A percentile compares a stretch with the other conserved stretches of the same genome.
phyloP scores from a whole-genome alignment of 108 stramenopile species.

The Cyclotella cryptica region DNA sequence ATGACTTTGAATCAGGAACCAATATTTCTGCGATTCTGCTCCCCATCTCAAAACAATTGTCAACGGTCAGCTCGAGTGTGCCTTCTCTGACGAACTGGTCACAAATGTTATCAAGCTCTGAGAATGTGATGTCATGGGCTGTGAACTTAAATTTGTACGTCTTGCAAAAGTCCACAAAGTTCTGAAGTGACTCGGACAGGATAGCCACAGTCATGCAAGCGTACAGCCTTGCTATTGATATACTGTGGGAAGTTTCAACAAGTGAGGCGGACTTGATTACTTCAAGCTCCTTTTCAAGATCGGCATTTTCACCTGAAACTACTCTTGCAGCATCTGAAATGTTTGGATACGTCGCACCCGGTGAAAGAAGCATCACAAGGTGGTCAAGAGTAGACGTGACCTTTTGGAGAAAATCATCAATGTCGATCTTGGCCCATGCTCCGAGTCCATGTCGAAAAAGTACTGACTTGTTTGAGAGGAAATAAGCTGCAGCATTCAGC shows the following conservation, averaged over 20 bases:
- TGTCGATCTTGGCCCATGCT: slow-evolving; percentile 6
- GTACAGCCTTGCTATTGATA: not conserved
- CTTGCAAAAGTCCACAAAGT: slow-evolving; percentile 3
- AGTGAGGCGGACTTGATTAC: not conserved
- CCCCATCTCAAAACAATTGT: not conserved
- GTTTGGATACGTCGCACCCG: slow-evolving; percentile 7
- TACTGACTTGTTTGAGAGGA: slow-evolving; percentile 13
- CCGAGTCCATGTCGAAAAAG: slow-evolving; percentile 23
- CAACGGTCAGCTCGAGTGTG: slow-evolving; percentile 2
- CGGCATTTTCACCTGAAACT: not conserved
- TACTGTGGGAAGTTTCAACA: not conserved
- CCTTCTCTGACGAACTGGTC: slow-evolving; percentile 6
- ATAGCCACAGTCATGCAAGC: not conserved
- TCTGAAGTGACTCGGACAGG: not conserved
- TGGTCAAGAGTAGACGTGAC: slow-evolving; percentile 4
- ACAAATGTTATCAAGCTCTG: slow-evolving; percentile 7
- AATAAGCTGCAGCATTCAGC: slow-evolving; percentile 20
- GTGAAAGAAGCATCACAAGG: slow-evolving; percentile 18
- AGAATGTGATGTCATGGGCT: slow-evolving; percentile 9
- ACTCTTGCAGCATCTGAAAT: slow-evolving; percentile 11
- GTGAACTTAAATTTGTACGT: slow-evolving; percentile 18
- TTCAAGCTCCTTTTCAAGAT: slow-evolving; percentile 9
- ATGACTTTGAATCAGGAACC: not conserved
- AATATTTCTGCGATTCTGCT: not conserved
- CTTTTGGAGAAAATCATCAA: slow-evolving; percentile 21